Conservation (phyloP, 225 moss, liverwort and hornwort genomes). For the Ulota crispa region DNA sequence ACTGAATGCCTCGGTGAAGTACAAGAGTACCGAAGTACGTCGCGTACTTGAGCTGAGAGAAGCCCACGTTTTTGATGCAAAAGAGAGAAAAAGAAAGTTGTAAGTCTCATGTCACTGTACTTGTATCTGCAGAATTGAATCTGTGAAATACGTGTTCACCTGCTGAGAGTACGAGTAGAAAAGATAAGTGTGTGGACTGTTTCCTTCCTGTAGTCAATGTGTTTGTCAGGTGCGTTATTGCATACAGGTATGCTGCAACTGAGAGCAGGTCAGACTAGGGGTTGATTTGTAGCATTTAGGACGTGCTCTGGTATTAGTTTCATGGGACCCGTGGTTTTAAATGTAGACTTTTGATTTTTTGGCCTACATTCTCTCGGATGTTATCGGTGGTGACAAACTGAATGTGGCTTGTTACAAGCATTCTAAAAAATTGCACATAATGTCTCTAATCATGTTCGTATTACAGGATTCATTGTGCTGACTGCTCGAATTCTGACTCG, state of each 20-base stretch:
- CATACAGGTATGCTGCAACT: constrained; percentile 10
- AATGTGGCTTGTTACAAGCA: constrained; percentile 1
- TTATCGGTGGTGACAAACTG: constrained; percentile 6
- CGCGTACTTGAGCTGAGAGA: constrained; percentile 20
- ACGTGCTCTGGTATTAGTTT: constrained; percentile 18
- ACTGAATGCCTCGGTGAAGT: constrained; percentile 17
- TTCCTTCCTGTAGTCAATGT: constrained; percentile 35
- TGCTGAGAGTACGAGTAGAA: constrained; percentile 22
- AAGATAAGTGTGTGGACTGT: constrained; percentile 29
- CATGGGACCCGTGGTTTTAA: constrained; percentile 29
- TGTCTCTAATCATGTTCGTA: background rate
- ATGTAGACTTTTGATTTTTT: constrained; percentile 34
- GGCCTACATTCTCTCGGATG: constrained; percentile 27
- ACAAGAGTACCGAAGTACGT: constrained; percentile 15
- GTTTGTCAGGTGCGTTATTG: constrained; percentile 31
- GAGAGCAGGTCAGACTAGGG: constrained; percentile 21
- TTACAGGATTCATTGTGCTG: background rate
- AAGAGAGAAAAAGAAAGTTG: constrained; percentile 17
- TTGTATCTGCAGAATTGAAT: constrained; percentile 39
- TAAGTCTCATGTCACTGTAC: constrained; percentile 41
- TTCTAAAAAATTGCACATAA: background rate
- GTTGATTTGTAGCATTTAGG: constrained; percentile 25
- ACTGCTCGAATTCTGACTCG: background rate
- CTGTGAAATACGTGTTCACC: constrained; percentile 42
- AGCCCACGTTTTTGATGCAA: constrained; percentile 26